These are phyloP conservation scores for Meredithiella fracta DNA, from an alignment of 2,329 filamentous ascomycete genomes.

Conservation along the genomic window DNA sequence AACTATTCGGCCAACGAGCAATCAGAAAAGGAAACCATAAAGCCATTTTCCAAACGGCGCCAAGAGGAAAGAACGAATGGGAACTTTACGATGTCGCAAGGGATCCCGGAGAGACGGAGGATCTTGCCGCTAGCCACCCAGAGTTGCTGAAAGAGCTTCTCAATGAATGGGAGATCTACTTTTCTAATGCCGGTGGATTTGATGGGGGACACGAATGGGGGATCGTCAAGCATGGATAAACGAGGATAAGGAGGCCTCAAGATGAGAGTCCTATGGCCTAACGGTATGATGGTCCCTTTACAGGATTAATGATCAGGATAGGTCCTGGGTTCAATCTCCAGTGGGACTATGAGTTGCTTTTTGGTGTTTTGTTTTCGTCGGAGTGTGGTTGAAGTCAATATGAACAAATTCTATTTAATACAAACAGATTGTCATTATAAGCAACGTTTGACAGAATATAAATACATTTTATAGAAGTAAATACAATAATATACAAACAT, in stretches of 20 bases:
- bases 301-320: neutral
- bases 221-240: neutral
- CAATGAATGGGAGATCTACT: neutral
- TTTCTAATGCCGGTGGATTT: neutral
- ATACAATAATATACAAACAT: neutral
- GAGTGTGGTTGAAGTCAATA: too few species aligned
- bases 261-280: neutral
- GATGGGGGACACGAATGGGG: neutral
- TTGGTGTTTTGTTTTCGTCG: too few species aligned
- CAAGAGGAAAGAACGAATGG: neutral
- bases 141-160: neutral
- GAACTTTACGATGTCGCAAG: neutral
- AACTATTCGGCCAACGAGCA: neutral
- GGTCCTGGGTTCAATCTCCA: constrained; percentile 5
- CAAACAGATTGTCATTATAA: too few species aligned
- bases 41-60: neutral
- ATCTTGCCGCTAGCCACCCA: neutral
- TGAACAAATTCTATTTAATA: too few species aligned
- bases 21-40: neutral
- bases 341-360: constrained; percentile 1
- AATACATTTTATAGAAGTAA: too few species aligned
- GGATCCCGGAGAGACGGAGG: neutral
- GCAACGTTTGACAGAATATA: too few species aligned
- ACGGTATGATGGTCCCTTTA: neutral
- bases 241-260: neutral